Evolutionary conservation across 176 grass and related monocot genomes (phyloP).

Genomic region (Metroxylon sagu): DNA sequence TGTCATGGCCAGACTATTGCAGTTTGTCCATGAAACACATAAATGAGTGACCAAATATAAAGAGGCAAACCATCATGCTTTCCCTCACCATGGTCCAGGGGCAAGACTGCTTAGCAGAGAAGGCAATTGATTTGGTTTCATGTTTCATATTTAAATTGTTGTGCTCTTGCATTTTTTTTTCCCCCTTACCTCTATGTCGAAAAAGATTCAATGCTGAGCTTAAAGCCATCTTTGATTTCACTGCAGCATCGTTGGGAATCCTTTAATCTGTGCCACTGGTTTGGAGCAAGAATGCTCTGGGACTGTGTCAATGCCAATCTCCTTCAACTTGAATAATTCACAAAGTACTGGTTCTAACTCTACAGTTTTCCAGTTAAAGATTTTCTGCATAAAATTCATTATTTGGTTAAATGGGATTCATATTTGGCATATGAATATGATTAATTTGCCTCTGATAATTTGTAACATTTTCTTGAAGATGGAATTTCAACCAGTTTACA

Average conservation of each 20-base stretch:
- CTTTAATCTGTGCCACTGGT: slow-evolving; percentile 57
- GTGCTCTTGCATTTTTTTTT: no score
- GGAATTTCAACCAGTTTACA: no score
- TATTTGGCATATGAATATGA: background rate
- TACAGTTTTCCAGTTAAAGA: background rate
- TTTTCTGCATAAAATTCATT: background rate
- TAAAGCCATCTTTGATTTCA: background rate
- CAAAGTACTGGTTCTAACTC: slow-evolving; percentile 42
- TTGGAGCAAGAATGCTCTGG: slow-evolving; percentile 58
- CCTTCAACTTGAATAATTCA: slow-evolving; percentile 56
- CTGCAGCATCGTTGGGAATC: slow-evolving; percentile 86
- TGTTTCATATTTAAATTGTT: no score
- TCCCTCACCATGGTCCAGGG: no score
- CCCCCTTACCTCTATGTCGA: background rate
- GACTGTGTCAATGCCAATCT: slow-evolving; percentile 62
- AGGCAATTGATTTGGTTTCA: no score
- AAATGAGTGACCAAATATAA: no score
- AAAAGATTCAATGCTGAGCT: background rate
- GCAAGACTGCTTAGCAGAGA: no score
- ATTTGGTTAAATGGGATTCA: no score
- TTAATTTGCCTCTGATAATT: background rate
- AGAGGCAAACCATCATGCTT: no score
- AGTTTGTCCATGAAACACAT: no score
- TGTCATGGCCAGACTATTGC: no score
- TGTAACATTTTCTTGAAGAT: no score